These are phyloP conservation scores for Pisolithus tinctorius DNA, from an alignment of 768 basidiomycete genomes.

Conservation along the genomic window DNA sequence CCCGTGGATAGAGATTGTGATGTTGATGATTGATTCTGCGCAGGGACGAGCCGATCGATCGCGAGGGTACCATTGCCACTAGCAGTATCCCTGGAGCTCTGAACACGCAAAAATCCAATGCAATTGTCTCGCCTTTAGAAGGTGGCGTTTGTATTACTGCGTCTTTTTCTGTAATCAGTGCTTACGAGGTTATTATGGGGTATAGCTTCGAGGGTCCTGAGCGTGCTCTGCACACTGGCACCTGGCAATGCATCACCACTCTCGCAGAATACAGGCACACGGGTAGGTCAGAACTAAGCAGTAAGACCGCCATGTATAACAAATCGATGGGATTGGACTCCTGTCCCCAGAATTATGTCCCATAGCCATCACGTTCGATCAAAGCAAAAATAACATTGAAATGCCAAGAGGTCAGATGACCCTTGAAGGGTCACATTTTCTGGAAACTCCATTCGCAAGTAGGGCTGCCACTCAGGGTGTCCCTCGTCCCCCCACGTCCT, in stretches of 20 bases:
- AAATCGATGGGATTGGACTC: neutral
- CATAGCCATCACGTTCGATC: neutral
- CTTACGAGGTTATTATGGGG: too few species aligned
- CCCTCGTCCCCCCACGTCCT: too few species aligned
- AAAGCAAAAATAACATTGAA: neutral
- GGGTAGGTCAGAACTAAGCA: too few species aligned
- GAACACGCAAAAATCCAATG: neutral
- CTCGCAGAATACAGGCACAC: too few species aligned
- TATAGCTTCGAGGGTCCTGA: too few species aligned
- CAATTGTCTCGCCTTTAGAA: neutral
- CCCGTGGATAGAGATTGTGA: neutral
- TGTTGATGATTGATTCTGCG: neutral
- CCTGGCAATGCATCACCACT: too few species aligned
- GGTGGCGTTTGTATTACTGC: neutral
- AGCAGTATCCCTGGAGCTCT: neutral
- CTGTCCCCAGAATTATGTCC: neutral
- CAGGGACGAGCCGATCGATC: neutral
- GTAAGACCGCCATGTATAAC: neutral
- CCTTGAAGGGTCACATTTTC: too few species aligned
- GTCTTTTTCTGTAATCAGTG: too few species aligned
- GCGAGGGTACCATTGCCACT: neutral
- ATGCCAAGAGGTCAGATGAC: neutral
- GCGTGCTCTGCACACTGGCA: too few species aligned
- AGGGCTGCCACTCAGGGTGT: too few species aligned
- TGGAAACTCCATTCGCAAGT: too few species aligned